phyloP scores from a whole-genome alignment of 352 stramenopile species.

The Achlya hypogyna region DNA sequence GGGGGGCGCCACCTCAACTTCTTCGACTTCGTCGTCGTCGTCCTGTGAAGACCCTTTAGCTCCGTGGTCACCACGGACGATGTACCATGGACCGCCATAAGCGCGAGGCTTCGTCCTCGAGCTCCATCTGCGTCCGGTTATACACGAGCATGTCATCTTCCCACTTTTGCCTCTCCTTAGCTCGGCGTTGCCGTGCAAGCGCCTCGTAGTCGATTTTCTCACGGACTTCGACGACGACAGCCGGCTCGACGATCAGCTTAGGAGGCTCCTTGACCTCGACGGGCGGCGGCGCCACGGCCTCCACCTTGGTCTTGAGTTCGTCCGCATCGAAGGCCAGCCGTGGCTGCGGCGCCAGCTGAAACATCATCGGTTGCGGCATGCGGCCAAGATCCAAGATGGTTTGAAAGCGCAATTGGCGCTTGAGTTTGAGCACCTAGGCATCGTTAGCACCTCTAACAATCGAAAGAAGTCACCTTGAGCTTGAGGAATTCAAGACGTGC shows the following conservation, averaged over 20 bases:
- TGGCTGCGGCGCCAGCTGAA: background rate
- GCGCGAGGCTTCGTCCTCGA: background rate
- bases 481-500: conserved; percentile 9
- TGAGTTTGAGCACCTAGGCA: background rate
- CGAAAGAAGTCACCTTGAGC: background rate
- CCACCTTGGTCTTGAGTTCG: background rate
- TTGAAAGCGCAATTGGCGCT: conserved; percentile 2
- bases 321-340: background rate
- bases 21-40: background rate
- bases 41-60: background rate
- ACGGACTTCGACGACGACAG: background rate
- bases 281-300: background rate
- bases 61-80: background rate
- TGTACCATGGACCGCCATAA: background rate
- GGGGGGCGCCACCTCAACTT: background rate
- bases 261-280: background rate
- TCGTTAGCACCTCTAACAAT: background rate
- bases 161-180: conserved; percentile 1
- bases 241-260: background rate
- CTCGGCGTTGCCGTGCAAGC: background rate
- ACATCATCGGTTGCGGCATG: background rate
- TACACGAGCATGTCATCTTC: background rate
- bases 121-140: conserved; percentile 12
- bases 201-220: background rate
- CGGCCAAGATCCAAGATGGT: background rate